phyloP scores from a whole-genome alignment of 2,329 filamentous ascomycete species.

The Curvularia lunata region DNA sequence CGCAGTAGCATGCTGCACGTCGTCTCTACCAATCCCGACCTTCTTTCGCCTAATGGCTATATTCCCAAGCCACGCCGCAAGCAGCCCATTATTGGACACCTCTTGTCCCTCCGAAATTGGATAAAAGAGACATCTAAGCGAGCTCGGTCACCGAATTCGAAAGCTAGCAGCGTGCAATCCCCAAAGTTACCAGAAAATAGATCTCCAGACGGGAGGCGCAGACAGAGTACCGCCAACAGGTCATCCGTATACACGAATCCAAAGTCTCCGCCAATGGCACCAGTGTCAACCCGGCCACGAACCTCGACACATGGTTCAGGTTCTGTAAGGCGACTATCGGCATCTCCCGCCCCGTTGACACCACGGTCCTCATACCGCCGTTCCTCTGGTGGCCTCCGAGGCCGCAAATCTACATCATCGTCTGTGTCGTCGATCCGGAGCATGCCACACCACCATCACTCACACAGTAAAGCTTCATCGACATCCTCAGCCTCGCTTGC shows the following conservation, averaged over 20 bases:
- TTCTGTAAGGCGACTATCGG: conserved; percentile 67
- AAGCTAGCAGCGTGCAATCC: conserved; percentile 44
- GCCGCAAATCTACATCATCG: conserved; percentile 93
- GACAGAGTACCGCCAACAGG: conserved; percentile 45
- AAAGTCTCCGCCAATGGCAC: conserved; percentile 47
- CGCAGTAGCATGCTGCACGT: conserved; percentile 86
- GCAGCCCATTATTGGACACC: conserved; percentile 69
- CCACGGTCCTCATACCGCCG: conserved; percentile 86
- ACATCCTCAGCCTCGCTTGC: conserved; percentile 77
- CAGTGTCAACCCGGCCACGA: conserved; percentile 48
- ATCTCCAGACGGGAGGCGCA: conserved; percentile 41
- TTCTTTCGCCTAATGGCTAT: conserved; percentile 63
- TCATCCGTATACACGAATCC: conserved; percentile 47
- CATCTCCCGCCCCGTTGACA: conserved; percentile 86
- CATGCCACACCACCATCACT: conserved; percentile 75
- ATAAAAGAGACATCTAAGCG: conserved; percentile 65
- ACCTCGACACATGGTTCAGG: conserved; percentile 53
- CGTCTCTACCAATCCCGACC: conserved; percentile 72
- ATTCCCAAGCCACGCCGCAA: conserved; percentile 64
- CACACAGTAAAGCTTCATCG: conserved; percentile 92
- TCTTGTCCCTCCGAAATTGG: conserved; percentile 74
- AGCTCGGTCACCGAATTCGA: conserved; percentile 45
- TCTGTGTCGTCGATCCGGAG: conserved; percentile 92
- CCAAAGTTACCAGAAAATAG: conserved; percentile 40
- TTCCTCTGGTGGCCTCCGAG: conserved; percentile 80